Conservation (phyloP, 331 rosid genomes). For the Erythrophleum ivorense region DNA sequence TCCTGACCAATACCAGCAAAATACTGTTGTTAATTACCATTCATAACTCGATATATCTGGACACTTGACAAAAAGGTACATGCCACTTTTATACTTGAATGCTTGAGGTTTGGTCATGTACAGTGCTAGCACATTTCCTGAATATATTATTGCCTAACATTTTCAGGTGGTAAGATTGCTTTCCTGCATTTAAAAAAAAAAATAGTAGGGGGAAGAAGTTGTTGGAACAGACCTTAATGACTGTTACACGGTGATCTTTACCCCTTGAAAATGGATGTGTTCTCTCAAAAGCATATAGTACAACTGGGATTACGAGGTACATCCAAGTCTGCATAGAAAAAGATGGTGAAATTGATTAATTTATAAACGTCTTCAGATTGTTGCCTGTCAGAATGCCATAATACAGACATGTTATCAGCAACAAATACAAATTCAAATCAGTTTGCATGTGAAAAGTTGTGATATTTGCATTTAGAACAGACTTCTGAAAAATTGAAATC, state of each 20-base stretch:
- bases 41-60: conserved; percentile 83
- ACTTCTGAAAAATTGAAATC: conserved; percentile 29
- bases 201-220: background rate
- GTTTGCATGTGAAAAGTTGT: conserved; percentile 15
- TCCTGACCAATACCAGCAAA: conserved; percentile 10
- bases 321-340: conserved; percentile 83
- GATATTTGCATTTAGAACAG: conserved; percentile 9
- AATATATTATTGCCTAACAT: conserved; percentile 76
- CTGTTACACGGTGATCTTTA: conserved; percentile 52
- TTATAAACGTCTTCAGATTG: conserved; percentile 5
- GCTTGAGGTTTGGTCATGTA: conserved; percentile 81
- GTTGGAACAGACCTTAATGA: conserved; percentile 61
- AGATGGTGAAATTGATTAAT: conserved; percentile 16
- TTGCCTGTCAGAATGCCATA: background rate
- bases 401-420: conserved; percentile 14
- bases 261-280: conserved; percentile 44
- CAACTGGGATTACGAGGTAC: conserved; percentile 70
- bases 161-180: conserved; percentile 36
- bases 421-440: background rate
- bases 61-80: conserved; percentile 86
- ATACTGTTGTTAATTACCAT: conserved; percentile 59
- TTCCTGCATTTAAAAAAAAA: background rate
- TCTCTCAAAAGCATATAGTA: conserved; percentile 69
- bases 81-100: conserved; percentile 86
- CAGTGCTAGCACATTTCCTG: conserved; percentile 85